These are phyloP conservation scores for Camellia sinensis DNA, from an alignment of 148 eudicot genomes.

Conservation along the genomic window DNA sequence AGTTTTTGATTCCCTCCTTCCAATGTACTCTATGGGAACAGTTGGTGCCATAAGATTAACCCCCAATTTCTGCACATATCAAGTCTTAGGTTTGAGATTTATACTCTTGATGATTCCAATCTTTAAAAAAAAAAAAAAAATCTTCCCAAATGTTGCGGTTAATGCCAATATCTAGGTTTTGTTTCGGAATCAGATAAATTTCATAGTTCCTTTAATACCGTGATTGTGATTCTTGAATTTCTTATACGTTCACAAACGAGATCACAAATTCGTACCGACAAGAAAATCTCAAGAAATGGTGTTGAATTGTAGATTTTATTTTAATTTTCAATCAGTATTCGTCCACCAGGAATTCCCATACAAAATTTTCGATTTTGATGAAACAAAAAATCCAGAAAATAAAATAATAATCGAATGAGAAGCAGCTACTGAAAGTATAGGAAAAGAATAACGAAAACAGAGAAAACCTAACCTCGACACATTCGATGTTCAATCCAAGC, in stretches of 20 bases:
- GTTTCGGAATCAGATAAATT: neutral
- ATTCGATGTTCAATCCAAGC: constrained; percentile 3
- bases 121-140: neutral
- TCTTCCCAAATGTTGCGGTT: neutral
- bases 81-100: constrained; percentile 6
- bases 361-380: neutral
- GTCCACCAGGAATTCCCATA: neutral
- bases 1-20: constrained; percentile 39
- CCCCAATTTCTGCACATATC: constrained; percentile 39
- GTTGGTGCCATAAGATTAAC: constrained; percentile 58
- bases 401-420: neutral
- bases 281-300: neutral
- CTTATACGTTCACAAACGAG: neutral
- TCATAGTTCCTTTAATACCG: neutral
- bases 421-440: neutral
- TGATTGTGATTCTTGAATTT: neutral
- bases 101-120: neutral
- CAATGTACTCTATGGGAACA: constrained; percentile 51
- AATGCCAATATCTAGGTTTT: neutral
- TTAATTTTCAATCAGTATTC: neutral
- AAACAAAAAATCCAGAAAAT: neutral
- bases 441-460: neutral
- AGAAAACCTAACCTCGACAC: constrained; percentile 1
- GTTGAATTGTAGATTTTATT: neutral
- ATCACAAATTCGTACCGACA: neutral